Evolutionary conservation across 768 basidiomycete species (phyloP).

Genomic region (Suillus variegatus): DNA sequence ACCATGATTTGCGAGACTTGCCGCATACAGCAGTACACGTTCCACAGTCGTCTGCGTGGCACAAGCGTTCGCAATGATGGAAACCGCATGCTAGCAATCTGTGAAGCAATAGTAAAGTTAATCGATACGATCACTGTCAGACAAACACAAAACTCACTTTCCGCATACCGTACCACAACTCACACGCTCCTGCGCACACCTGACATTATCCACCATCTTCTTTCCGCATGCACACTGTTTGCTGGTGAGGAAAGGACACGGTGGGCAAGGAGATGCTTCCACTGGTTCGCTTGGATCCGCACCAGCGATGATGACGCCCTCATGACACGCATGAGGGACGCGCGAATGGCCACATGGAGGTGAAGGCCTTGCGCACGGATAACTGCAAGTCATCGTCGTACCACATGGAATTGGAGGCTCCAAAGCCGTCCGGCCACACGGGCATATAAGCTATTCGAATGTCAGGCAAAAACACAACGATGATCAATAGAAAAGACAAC

Average conservation of each 20-base stretch:
- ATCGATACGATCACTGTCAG: not conserved
- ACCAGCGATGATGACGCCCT: slow-evolving; percentile 44
- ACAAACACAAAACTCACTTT: slow-evolving; percentile 46
- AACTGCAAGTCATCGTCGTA: slow-evolving; percentile 72
- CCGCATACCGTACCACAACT: slow-evolving; percentile 84
- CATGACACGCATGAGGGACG: slow-evolving; percentile 82
- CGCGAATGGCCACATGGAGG: slow-evolving; percentile 83
- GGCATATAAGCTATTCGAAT: slow-evolving; percentile 61
- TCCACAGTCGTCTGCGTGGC: slow-evolving; percentile 85
- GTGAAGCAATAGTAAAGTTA: slow-evolving; percentile 1
- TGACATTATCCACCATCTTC: slow-evolving; percentile 72
- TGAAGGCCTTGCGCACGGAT: slow-evolving; percentile 73
- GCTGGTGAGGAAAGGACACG: slow-evolving; percentile 78
- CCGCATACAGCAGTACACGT: slow-evolving; percentile 76
- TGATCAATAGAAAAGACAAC: slow-evolving; percentile 17
- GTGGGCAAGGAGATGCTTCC: slow-evolving; percentile 60
- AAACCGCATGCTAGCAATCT: slow-evolving; percentile 82
- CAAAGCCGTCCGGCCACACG: slow-evolving; percentile 83
- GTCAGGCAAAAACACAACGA: not conserved
- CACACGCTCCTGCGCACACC: slow-evolving; percentile 79
- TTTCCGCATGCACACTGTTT: slow-evolving; percentile 92
- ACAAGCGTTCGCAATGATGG: slow-evolving; percentile 81
- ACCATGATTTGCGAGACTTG: slow-evolving; percentile 87
- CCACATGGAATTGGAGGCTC: slow-evolving; percentile 92
- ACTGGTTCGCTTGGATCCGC: slow-evolving; percentile 9